These are phyloP conservation scores for Xylaria sp. DNA, from an alignment of 2,329 filamentous ascomycete genomes.

Conservation along the genomic window DNA sequence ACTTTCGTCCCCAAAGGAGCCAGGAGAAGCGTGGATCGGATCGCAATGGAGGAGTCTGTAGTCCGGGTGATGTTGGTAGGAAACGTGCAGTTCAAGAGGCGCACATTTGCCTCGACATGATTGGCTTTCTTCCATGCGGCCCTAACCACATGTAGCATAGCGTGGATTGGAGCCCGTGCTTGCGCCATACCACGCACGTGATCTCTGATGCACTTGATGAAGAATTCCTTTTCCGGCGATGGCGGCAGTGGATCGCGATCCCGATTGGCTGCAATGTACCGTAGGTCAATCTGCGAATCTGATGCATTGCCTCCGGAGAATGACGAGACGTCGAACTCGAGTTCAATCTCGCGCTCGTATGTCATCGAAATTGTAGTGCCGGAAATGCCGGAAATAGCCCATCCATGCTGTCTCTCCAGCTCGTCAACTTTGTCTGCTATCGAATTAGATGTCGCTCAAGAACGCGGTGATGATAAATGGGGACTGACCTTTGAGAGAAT, in stretches of 20 bases:
- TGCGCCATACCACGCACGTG: constrained; percentile 72
- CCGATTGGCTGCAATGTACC: constrained; percentile 72
- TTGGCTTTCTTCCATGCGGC: constrained; percentile 74
- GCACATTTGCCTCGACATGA: constrained; percentile 69
- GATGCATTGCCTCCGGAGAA: constrained; percentile 57
- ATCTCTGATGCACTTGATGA: constrained; percentile 77
- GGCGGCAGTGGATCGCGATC: constrained; percentile 65
- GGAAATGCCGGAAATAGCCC: constrained; percentile 75
- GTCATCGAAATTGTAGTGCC: constrained; percentile 76
- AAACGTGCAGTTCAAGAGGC: constrained; percentile 70
- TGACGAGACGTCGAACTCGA: constrained; percentile 74
- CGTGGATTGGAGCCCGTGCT: constrained; percentile 61
- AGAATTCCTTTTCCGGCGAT: constrained; percentile 77
- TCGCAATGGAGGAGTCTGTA: constrained; percentile 71
- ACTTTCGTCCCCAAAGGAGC: constrained; percentile 75
- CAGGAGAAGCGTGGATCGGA: constrained; percentile 72
- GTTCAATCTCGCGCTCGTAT: constrained; percentile 76
- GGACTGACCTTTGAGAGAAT: constrained; percentile 75
- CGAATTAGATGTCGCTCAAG: constrained; percentile 51
- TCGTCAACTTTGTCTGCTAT: constrained; percentile 69
- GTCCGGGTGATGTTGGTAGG: constrained; percentile 72
- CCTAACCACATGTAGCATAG: constrained; percentile 69
- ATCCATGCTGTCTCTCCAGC: constrained; percentile 75
- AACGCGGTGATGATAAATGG: neutral
- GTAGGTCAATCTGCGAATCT: constrained; percentile 72